phyloP scores from a whole-genome alignment of 345 rosid genomes.

The Eucalyptus tenuipes region DNA sequence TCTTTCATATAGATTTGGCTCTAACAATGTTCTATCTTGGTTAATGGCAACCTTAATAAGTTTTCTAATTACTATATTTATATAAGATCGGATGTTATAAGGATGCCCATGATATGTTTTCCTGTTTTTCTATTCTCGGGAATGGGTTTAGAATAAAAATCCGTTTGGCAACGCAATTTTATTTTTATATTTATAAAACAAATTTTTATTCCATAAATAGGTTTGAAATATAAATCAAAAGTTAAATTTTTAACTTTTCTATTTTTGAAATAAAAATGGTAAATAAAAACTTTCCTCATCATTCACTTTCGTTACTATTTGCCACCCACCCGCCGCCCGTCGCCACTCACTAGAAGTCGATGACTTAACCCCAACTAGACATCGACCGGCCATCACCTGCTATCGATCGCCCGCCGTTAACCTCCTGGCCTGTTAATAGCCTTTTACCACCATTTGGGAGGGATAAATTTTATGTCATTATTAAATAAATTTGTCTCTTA shows the following conservation, averaged over 20 bases:
- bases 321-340: fast-evolving
- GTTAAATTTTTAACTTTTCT: no score
- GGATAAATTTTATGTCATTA: no score
- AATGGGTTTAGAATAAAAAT: no score
- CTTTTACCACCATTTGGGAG: fast-evolving
- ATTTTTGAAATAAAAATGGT: no score
- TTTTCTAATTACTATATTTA: background rate
- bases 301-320: no score
- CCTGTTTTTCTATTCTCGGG: fast-evolving
- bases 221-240: no score
- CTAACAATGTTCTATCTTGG: background rate
- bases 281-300: no score
- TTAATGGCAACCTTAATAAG: background rate
- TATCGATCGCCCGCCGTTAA: fast-evolving
- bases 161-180: fast-evolving
- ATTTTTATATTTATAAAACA: no score
- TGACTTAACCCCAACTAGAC: fast-evolving
- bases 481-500: no score
- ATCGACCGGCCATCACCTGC: fast-evolving
- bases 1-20: background rate
- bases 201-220: no score
- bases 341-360: fast-evolving
- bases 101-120: no score
- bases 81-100: background rate
- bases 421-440: fast-evolving